Percentiles rank a stretch among this genome's conserved stretches.
Evolutionary conservation across 345 rosid genomes (phyloP).

Genomic region (Cardiospermum halicacabum): DNA sequence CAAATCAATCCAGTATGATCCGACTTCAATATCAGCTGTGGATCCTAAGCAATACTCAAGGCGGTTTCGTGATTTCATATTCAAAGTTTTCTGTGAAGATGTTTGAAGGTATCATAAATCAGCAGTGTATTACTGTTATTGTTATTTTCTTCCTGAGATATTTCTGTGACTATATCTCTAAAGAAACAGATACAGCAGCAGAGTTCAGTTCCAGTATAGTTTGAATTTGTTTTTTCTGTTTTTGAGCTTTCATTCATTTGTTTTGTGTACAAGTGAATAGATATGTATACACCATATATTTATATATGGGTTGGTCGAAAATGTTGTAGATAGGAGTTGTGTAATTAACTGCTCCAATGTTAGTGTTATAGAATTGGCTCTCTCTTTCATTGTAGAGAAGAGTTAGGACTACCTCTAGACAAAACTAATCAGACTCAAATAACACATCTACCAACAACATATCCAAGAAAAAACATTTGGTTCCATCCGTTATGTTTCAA

Average conservation of each 20-base stretch:
- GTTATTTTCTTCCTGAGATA: not conserved
- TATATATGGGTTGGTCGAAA: not conserved
- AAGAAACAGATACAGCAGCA: not conserved
- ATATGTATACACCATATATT: not conserved
- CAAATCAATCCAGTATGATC: constrained; percentile 81
- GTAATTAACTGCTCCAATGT: not conserved
- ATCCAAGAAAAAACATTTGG: too few relatives aligned
- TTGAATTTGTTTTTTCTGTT: not conserved
- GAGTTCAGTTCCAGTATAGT: not conserved
- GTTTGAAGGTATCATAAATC: constrained; percentile 15
- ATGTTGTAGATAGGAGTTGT: not conserved
- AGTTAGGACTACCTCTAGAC: too few relatives aligned
- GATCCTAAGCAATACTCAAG: constrained; percentile 82
- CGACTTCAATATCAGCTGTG: constrained; percentile 76
- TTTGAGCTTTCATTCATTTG: not conserved
- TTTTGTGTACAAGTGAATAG: not conserved
- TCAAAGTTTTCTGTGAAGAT: constrained; percentile 66
- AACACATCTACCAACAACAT: too few relatives aligned
- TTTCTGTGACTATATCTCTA: not conserved
- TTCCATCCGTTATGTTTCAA: too few relatives aligned
- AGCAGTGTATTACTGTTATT: too few relatives aligned
- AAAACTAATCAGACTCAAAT: too few relatives aligned
- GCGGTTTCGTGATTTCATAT: constrained; percentile 77
- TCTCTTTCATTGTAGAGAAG: too few relatives aligned
- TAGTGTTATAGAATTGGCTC: not conserved